Conservation (phyloP, 495 filamentous ascomycete genomes). For the Entonaema liquescens region DNA sequence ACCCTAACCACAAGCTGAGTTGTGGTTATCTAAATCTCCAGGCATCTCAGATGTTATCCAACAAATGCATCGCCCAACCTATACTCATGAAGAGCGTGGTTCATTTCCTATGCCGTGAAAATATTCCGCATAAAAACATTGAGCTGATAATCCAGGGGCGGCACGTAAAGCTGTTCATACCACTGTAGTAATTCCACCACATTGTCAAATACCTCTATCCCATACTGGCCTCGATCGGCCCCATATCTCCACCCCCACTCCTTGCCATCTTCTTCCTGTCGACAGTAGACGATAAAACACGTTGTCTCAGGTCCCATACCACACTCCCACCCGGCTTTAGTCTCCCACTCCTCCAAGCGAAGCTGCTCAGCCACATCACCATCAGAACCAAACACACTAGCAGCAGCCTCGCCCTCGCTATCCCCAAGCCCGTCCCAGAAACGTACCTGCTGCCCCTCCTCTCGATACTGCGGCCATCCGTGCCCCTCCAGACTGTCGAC, state of each 20-base stretch:
- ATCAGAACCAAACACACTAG: constrained; percentile 5
- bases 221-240: constrained; percentile 16
- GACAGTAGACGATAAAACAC: constrained; percentile 18
- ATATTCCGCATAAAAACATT: not conserved
- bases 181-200: constrained; percentile 17
- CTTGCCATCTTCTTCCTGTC: constrained; percentile 6
- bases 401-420: not conserved
- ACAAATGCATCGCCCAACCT: no score
- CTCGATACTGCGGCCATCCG: constrained; percentile 23
- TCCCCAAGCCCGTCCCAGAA: constrained; percentile 25
- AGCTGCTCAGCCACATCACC: not conserved
- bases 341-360: constrained; percentile 3
- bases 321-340: constrained; percentile 16
- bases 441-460: constrained; percentile 7
- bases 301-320: constrained; percentile 15
- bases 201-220: constrained; percentile 16
- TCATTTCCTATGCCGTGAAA: not conserved
- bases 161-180: constrained; percentile 20
- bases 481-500: constrained; percentile 15
- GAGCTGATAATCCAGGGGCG: not conserved
- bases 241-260: constrained; percentile 23
- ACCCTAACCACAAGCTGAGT: no score
- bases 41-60: no score
- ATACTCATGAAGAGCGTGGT: no score
- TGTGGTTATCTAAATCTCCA: no score